Evolutionary conservation across 306 rosid species (phyloP), one percentile per base, ranked within the genome.

Genomic region (Macrotyloma uniflorum): DNA sequence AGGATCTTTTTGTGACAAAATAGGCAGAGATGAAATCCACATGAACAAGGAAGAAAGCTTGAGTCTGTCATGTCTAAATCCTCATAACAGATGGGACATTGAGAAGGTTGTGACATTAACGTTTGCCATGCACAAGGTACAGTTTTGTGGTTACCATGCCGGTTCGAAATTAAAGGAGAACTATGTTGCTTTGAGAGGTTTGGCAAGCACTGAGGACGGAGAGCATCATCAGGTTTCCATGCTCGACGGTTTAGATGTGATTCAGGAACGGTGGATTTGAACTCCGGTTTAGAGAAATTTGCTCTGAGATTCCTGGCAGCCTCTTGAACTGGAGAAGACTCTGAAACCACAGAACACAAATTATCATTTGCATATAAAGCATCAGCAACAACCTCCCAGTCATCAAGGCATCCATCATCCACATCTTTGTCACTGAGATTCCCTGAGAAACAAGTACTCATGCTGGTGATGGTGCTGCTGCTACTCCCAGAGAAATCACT

Each of bases 371-470:
- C 82, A 32, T 72, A 72, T 75, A 87, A 49, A 63, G 93, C 89
- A 77, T 90, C 93, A 6, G 93, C 91, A 22, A 90, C 67, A 20
- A 86, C 87, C 77, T 87, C 93, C 93, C 93, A 90, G 70, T 87
- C 87, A 69, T 87, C 91, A 43, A 90, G 74, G 79, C 88, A 87
- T 62, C 87, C 93, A 77, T 87, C 85, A 55, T 80, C 82, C 4
- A 46, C 63, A 53, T 80, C 88, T 68, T 82, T 88, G 40, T 82
- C 88, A 14, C 80, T 87, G 32, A 54, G 13, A 74, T 69, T 83
- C 45, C 50, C 85, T 0, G 78, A 85, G 71, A 40, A 85, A 77
- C 55, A 79, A 15, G 75, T 43, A 62, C 72, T 28, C 19, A 23
- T 62, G 67, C 79, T 69, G 26, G 86, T 69, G 26, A 84, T 74